These are phyloP conservation scores for Geotrichum siamense DNA, from an alignment of 1,139 yeast species.

Conservation along the genomic window DNA sequence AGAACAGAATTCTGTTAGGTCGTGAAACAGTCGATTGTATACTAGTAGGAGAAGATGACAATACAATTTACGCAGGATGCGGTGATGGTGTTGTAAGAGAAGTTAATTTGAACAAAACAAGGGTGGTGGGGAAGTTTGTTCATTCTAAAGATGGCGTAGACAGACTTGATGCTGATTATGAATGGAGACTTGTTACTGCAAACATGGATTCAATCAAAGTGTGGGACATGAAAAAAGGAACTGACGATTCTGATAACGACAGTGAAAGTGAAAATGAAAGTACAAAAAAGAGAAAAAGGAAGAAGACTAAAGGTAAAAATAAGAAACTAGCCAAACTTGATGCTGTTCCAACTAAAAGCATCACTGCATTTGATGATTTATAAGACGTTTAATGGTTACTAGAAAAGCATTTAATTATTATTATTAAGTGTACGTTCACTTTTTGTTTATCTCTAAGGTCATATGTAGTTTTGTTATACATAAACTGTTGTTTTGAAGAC, in stretches of 20 bases:
- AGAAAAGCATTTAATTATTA: too few species aligned
- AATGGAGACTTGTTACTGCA: slow-evolving; percentile 70
- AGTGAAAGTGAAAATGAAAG: slow-evolving; percentile 24
- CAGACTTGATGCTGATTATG: slow-evolving; percentile 73
- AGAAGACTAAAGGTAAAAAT: slow-evolving; percentile 40
- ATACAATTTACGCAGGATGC: slow-evolving; percentile 75
- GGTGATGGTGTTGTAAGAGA: slow-evolving; percentile 73
- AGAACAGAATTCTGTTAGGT: slow-evolving; percentile 65
- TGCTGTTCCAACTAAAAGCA: slow-evolving; percentile 9
- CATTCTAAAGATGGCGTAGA: slow-evolving; percentile 61
- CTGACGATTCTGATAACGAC: slow-evolving; percentile 23
- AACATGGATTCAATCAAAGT: slow-evolving; percentile 76
- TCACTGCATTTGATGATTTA: slow-evolving; percentile 18
- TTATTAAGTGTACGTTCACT: too few species aligned
- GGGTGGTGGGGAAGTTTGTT: slow-evolving; percentile 55
- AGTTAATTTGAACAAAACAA: slow-evolving; percentile 58
- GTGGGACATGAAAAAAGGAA: slow-evolving; percentile 45
- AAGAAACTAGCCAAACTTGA: slow-evolving; percentile 18
- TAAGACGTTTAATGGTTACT: slow-evolving; percentile 3
- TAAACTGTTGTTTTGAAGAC: too few species aligned
- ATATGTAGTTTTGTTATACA: too few species aligned
- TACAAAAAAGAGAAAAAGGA: slow-evolving; percentile 25
- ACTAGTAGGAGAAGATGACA: slow-evolving; percentile 67
- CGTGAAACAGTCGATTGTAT: slow-evolving; percentile 75
- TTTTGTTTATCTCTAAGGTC: too few species aligned